These are phyloP conservation scores for Elsinoe arachidis DNA, from an alignment of 2,329 filamentous ascomycete genomes.

Conservation along the genomic window DNA sequence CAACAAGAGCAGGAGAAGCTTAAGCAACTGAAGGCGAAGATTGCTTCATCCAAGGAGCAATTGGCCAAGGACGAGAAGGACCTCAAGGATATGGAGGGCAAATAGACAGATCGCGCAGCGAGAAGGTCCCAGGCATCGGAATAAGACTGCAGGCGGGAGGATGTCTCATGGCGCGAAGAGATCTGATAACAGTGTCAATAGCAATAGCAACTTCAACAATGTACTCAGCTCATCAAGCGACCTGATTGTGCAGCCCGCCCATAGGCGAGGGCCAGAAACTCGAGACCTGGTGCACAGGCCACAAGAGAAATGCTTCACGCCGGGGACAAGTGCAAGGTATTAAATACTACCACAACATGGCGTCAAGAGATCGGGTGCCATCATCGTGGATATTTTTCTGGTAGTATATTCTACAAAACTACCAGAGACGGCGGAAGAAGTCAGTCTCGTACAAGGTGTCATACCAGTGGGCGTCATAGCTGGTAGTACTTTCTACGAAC, in stretches of 20 bases:
- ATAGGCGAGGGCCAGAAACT: not conserved
- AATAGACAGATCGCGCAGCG: conserved; percentile 12
- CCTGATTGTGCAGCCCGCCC: not conserved
- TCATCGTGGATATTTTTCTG: no score
- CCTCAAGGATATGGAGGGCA: conserved; percentile 19
- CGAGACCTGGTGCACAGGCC: not conserved
- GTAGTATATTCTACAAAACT: no score
- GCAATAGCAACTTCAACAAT: not conserved
- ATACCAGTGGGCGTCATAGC: no score
- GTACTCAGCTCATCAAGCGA: not conserved
- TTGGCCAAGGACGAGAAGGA: conserved; percentile 26
- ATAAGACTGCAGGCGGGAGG: not conserved
- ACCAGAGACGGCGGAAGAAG: no score
- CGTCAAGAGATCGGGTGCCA: no score
- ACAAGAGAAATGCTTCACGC: not conserved
- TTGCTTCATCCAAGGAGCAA: conserved; percentile 23
- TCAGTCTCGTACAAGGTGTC: no score
- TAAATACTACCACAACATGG: no score
- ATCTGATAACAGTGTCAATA: not conserved
- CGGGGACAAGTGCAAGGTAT: no score
- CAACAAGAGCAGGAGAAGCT: conserved; percentile 82
- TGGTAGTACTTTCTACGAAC: no score
- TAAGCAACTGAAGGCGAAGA: conserved; percentile 29
- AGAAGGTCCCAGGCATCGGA: not conserved
- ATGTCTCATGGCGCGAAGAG: not conserved